Evolutionary conservation across 2,329 filamentous ascomycete species (phyloP).

Genomic region (Orbilia ellipsospora): DNA sequence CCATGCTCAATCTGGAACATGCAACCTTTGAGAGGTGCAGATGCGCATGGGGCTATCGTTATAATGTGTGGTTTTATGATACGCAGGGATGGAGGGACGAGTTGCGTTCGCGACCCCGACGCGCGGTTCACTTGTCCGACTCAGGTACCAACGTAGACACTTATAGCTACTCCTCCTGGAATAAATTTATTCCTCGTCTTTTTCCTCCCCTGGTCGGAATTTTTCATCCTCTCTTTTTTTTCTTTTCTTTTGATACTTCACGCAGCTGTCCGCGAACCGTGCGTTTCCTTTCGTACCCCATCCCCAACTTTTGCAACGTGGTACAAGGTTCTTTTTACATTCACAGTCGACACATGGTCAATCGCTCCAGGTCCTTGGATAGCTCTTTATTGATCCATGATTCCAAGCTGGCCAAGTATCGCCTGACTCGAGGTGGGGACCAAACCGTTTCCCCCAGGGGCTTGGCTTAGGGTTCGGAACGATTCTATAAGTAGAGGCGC

Average conservation of each 20-base stretch:
- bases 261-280: neutral
- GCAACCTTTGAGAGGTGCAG: conserved; percentile 1
- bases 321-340: conserved; percentile 35
- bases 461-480: conserved; percentile 1
- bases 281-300: neutral
- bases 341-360: conserved; percentile 39
- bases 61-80: conserved; percentile 2
- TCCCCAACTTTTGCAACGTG: conserved; percentile 29
- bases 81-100: too few relatives aligned
- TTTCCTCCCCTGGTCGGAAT: too few relatives aligned
- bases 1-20: too few relatives aligned
- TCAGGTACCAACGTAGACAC: too few relatives aligned
- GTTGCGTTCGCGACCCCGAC: too few relatives aligned
- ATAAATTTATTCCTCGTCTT: too few relatives aligned
- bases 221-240: neutral
- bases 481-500: conserved; percentile 27
- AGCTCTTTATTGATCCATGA: conserved; percentile 8
- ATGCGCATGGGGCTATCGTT: conserved; percentile 16
- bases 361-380: conserved; percentile 39
- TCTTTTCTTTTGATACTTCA: neutral
- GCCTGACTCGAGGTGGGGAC: too few relatives aligned
- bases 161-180: too few relatives aligned
- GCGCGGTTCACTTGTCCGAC: too few relatives aligned
- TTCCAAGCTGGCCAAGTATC: too few relatives aligned
- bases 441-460: too few relatives aligned